Conservation (phyloP, 768 basidiomycete genomes). For the Auricularia sp. region DNA sequence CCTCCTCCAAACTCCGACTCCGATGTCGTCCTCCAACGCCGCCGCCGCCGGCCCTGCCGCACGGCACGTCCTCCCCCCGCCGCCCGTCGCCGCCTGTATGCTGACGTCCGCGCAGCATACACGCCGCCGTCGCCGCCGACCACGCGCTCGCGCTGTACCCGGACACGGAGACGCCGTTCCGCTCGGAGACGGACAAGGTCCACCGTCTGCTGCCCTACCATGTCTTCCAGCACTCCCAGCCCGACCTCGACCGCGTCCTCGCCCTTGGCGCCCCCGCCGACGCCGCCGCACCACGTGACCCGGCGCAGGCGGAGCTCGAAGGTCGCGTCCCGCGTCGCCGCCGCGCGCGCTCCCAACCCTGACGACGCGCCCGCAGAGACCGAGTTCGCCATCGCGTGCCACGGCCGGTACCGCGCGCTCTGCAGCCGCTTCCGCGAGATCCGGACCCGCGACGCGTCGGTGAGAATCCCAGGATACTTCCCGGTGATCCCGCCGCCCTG, state of each 20-base stretch:
- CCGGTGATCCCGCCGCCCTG: too few species aligned
- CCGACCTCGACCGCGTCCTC: slow-evolving; percentile 39
- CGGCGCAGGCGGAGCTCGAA: slow-evolving; percentile 37
- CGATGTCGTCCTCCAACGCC: background rate
- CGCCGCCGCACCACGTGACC: slow-evolving; percentile 37
- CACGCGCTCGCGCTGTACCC: slow-evolving; percentile 51
- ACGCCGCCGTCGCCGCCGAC: slow-evolving; percentile 47
- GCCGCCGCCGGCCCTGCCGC: background rate
- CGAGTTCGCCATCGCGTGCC: slow-evolving; percentile 56
- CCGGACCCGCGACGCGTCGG: slow-evolving; percentile 47
- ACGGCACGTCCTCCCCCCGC: background rate
- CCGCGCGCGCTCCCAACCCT: background rate
- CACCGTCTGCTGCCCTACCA: slow-evolving; percentile 73
- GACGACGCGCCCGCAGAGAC: slow-evolving; percentile 38
- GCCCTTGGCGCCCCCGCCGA: slow-evolving; percentile 46
- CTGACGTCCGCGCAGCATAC: slow-evolving; percentile 31
- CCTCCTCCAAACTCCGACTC: background rate
- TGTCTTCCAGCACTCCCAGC: slow-evolving; percentile 62
- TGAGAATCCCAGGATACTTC: slow-evolving; percentile 2
- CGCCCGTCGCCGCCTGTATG: background rate
- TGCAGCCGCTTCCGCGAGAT: slow-evolving; percentile 48
- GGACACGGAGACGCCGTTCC: slow-evolving; percentile 61
- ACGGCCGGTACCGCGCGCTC: slow-evolving; percentile 44
- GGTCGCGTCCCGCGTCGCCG: slow-evolving; percentile 26
- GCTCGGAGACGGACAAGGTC: slow-evolving; percentile 49